Conservation (phyloP, 2,329 filamentous ascomycete genomes). For the Xylaria arbuscula region DNA sequence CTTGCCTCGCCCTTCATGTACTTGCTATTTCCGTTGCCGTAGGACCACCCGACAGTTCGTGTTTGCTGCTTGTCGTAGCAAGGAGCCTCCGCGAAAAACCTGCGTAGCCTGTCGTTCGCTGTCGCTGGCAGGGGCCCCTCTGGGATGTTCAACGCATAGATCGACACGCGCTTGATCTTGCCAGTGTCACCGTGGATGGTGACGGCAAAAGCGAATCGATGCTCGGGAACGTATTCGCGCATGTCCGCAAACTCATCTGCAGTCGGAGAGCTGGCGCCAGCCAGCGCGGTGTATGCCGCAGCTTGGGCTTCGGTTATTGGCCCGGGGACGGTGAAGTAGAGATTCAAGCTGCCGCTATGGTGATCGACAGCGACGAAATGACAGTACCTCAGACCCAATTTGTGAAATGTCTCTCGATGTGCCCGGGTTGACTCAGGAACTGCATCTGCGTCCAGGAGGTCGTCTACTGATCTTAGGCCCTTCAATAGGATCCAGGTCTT, state of each 20-base stretch:
- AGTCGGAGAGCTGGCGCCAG: not conserved
- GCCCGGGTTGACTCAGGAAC: slow-evolving; percentile 4
- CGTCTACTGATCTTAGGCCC: slow-evolving; percentile 1
- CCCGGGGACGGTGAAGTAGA: slow-evolving; percentile 5
- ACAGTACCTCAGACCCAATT: slow-evolving; percentile 1
- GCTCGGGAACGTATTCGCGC: slow-evolving; percentile 1
- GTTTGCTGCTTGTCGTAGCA: slow-evolving; percentile 3
- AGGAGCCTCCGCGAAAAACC: not conserved
- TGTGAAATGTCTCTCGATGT: not conserved
- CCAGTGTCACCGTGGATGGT: not conserved
- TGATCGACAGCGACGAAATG: slow-evolving; percentile 5
- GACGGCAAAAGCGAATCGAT: slow-evolving; percentile 1
- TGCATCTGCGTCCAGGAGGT: slow-evolving; percentile 1
- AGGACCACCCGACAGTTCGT: not conserved
- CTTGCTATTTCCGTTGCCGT: slow-evolving; percentile 1
- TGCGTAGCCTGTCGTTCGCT: not conserved
- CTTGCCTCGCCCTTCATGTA: slow-evolving; percentile 8
- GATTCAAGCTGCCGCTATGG: not conserved
- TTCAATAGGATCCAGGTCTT: slow-evolving; percentile 4
- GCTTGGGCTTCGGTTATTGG: slow-evolving; percentile 1
- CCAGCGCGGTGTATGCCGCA: not conserved
- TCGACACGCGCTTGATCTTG: slow-evolving; percentile 10
- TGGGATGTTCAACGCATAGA: slow-evolving; percentile 7
- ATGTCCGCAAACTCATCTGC: slow-evolving; percentile 4
- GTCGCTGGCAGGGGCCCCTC: slow-evolving; percentile 2